Percentiles rank a stretch among this genome's conserved stretches.
Conservation (phyloP, 139 green algal species). For the Chlamydomonas urium region DNA sequence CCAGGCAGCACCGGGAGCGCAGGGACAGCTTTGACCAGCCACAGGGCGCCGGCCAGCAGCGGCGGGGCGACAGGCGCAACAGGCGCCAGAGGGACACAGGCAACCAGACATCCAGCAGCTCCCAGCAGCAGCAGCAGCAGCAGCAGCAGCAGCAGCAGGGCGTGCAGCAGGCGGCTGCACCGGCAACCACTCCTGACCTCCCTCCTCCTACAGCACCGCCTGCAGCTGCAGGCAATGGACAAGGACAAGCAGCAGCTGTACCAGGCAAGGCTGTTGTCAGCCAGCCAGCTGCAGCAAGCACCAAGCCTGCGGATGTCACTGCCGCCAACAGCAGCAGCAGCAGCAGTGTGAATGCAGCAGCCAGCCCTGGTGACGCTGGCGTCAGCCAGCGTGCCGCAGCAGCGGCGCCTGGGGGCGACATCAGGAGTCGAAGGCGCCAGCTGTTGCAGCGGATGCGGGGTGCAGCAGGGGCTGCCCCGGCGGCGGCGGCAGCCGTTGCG, state of each 20-base stretch:
- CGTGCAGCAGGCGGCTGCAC: not conserved
- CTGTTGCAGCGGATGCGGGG: constrained; percentile 31
- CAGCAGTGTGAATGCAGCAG: not conserved
- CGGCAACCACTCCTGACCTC: too few species aligned
- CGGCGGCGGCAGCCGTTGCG: too few species aligned
- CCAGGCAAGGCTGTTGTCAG: too few species aligned
- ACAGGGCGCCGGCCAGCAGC: too few species aligned
- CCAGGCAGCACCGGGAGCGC: not conserved
- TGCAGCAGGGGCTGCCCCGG: not conserved
- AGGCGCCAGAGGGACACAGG: too few species aligned
- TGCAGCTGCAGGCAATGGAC: too few species aligned
- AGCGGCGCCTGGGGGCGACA: constrained; percentile 3
- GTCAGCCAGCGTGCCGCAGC: constrained; percentile 9
- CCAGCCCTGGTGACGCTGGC: not conserved
- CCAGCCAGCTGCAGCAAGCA: too few species aligned
- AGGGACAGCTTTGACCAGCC: too few species aligned
- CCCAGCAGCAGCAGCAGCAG: not conserved
- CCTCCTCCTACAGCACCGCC: too few species aligned
- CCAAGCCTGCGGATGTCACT: not conserved
- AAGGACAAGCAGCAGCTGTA: too few species aligned
- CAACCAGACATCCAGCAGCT: too few species aligned
- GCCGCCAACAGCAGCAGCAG: not conserved
- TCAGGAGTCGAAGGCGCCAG: not conserved
- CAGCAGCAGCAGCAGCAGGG: not conserved
- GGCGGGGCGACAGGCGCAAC: too few species aligned